Evolutionary conservation across 768 basidiomycete genomes (phyloP), one percentile per base, ranked within the genome.

Genomic region (Multifurca ochricompacta): DNA sequence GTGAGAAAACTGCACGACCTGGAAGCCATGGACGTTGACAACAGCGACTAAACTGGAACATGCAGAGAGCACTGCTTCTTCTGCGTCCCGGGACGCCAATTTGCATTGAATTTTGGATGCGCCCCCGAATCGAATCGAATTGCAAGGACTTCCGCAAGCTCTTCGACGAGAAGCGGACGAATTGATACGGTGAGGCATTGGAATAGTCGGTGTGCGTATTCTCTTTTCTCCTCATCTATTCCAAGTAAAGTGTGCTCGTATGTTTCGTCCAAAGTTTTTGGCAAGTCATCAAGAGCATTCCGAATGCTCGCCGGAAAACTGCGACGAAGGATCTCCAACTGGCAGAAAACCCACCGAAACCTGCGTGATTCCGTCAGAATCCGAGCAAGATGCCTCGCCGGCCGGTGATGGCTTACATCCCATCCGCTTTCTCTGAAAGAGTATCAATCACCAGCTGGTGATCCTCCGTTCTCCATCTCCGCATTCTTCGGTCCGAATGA

Each of bases 341-440:
- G 55, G 19, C 55, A 56, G 11, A 40, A 35, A 1, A 46, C 50
- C 49, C 42, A 56, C 1, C 55, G 50, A 27, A 56, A 56, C 55
- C 53, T 54, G 39, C 1, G 13, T 14, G 10, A 21, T 21, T 2
- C 2, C 25, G 9, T 44, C 11, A 45, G 45, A 16, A 51, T 6
- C 11, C 2, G 1, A 30, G 2, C 6, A 8, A 2, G 18, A 10
- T 14, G 6, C 6, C 4, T 6, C 30, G 2, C 14, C 18, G 10
- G 18, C 2, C 3, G n/a, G 14, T 7, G 9, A 4, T 13, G 9
- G 18, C 50, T 28, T 27, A 57, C 55, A 53, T 54, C 13, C 55
- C 56, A 6, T 48, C 39, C 8, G 52, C 52, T 21, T 48, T 48
- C 3, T 25, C 16, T 10, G 56, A 43, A 9, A 57, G 56, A 0